Evolutionary conservation across 2,329 filamentous ascomycete genomes (phyloP).

Genomic region (Stagonosporopsis cucurbitacearum): DNA sequence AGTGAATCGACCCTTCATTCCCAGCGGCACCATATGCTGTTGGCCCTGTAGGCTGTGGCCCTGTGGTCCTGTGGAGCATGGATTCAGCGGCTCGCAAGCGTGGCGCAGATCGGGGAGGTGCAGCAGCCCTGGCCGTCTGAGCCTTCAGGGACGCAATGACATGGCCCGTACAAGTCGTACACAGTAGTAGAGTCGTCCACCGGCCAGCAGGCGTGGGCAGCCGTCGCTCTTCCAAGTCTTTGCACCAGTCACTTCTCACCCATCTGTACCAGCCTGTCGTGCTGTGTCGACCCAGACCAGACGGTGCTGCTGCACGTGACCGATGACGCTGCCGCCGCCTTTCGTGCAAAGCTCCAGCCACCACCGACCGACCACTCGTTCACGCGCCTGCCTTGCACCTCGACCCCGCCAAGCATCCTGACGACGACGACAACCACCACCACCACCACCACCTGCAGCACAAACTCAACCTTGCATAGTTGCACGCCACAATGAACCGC

Average conservation of each 20-base stretch:
- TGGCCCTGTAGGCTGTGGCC: slow-evolving; percentile 14
- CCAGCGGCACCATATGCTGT: slow-evolving; percentile 12
- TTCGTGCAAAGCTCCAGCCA: slow-evolving; percentile 18
- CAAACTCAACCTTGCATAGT: background rate
- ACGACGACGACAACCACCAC: background rate
- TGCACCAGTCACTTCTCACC: background rate
- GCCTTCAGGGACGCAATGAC: slow-evolving; percentile 14
- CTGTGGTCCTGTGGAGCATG: slow-evolving; percentile 17
- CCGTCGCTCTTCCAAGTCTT: background rate
- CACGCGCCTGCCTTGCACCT: slow-evolving; percentile 17
- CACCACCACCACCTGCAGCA: no score
- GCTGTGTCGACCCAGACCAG: background rate
- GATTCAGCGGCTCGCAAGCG: slow-evolving; percentile 17
- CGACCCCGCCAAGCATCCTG: slow-evolving; percentile 15
- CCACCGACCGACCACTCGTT: slow-evolving; percentile 12
- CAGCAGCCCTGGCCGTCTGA: slow-evolving; percentile 14
- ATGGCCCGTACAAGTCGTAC: slow-evolving; percentile 5
- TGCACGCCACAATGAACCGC: slow-evolving; percentile 79
- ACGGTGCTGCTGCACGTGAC: slow-evolving; percentile 5
- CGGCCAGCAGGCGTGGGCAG: slow-evolving; percentile 3
- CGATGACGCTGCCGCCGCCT: slow-evolving; percentile 14
- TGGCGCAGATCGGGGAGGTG: slow-evolving; percentile 18
- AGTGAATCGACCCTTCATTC: slow-evolving; percentile 18
- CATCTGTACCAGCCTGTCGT: no score
- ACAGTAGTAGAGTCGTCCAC: no score